Conservation (phyloP, 169 alveolate genomes). For the Besnoitia besnoiti region DNA sequence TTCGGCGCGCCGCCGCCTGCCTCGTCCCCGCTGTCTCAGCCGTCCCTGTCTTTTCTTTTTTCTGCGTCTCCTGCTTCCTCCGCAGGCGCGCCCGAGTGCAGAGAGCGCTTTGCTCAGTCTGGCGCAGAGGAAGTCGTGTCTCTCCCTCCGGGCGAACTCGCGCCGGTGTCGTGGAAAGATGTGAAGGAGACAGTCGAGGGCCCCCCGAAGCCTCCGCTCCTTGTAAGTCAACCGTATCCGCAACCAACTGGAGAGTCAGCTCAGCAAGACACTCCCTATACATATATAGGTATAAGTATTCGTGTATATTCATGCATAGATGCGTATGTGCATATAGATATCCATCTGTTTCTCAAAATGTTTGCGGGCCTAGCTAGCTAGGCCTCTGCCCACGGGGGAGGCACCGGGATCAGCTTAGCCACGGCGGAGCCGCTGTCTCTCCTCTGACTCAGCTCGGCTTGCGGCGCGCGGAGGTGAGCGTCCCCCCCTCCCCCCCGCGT, state of each 20-base stretch:
- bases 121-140: background rate
- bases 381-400: too few species aligned
- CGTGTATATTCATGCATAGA: background rate
- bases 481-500: too few species aligned
- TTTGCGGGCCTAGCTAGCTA: too few species aligned
- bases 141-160: background rate
- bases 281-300: background rate
- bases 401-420: too few species aligned
- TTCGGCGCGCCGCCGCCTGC: background rate
- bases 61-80: background rate
- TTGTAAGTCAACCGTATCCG: too few species aligned
- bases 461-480: too few species aligned
- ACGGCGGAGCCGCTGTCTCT: too few species aligned
- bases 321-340: background rate
- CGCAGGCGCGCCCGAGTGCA: background rate
- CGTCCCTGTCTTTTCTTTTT: background rate
- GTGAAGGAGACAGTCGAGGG: background rate
- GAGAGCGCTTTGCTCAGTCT: background rate
- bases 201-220: slow-evolving; percentile 25
- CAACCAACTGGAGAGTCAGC: too few species aligned
- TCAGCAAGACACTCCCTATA: too few species aligned
- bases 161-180: slow-evolving; percentile 3
- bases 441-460: too few species aligned
- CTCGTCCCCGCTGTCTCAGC: background rate
- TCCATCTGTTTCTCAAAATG: too few species aligned